Conservation (phyloP, 2,329 filamentous ascomycete genomes). For the Fusarium denticulatum region DNA sequence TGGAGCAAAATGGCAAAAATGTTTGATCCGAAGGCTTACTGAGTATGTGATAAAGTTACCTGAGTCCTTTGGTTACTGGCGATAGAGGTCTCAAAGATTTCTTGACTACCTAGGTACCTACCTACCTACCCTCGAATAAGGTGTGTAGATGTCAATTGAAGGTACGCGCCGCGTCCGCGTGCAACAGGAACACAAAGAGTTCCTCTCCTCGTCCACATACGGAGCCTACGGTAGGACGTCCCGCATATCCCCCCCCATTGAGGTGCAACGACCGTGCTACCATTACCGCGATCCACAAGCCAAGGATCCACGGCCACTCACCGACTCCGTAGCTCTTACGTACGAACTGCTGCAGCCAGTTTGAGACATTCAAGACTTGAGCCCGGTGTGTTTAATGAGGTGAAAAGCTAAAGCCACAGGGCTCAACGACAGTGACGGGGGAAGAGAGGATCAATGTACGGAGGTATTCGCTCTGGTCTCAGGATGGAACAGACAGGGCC, state of each 20-base stretch:
- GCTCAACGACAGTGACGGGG: slow-evolving; percentile 17
- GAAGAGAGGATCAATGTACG: neutral
- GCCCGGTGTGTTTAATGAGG: neutral
- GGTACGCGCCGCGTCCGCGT: slow-evolving; percentile 33
- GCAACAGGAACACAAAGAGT: slow-evolving; percentile 14
- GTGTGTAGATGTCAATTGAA: slow-evolving; percentile 19
- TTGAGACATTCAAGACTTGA: slow-evolving; percentile 21
- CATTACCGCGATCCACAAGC: slow-evolving; percentile 28
- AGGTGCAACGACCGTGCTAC: slow-evolving; percentile 33
- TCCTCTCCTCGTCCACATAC: slow-evolving; percentile 6
- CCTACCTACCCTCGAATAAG: neutral
- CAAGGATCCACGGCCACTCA: slow-evolving; percentile 41
- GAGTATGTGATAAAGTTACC: neutral
- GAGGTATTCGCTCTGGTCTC: neutral
- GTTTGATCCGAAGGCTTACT: neutral
- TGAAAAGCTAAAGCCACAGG: slow-evolving; percentile 10
- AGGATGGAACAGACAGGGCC: neutral
- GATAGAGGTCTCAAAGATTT: neutral
- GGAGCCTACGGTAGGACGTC: slow-evolving; percentile 31
- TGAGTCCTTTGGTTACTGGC: neutral
- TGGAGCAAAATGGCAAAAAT: neutral
- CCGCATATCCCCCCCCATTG: slow-evolving; percentile 33
- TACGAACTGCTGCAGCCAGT: slow-evolving; percentile 38
- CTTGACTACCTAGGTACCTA: neutral
- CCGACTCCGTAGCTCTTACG: slow-evolving; percentile 41